A percentile compares a stretch with the other conserved stretches of the same genome.
These are phyloP conservation scores for Fusarium aywerte DNA, from an alignment of 2,329 filamentous ascomycete species.

Conservation along the genomic window DNA sequence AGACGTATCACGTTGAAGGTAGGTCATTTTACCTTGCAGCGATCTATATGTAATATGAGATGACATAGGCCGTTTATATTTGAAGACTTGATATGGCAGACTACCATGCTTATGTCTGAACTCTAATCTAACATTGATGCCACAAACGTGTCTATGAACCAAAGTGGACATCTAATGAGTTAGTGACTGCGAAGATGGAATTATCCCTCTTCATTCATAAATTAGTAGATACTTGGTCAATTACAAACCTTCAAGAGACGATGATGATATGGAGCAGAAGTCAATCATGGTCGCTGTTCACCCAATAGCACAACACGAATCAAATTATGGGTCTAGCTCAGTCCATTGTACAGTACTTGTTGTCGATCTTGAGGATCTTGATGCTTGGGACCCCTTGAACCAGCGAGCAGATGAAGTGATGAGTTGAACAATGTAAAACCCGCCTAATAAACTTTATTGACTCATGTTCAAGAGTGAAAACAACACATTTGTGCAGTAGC, in stretches of 20 bases:
- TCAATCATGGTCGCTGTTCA: background rate
- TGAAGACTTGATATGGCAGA: background rate
- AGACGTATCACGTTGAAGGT: background rate
- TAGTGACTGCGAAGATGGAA: background rate
- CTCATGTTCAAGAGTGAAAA: background rate
- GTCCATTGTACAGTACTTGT: conserved; percentile 9
- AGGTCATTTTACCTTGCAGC: background rate
- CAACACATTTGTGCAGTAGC: background rate
- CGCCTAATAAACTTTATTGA: background rate
- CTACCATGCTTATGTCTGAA: background rate
- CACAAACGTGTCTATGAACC: too few relatives aligned
- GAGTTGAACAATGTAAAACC: background rate
- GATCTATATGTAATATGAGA: background rate
- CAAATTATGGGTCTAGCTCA: conserved; percentile 35
- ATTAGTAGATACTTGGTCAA: too few relatives aligned
- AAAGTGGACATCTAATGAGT: background rate
- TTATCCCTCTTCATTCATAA: background rate
- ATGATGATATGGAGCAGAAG: background rate
- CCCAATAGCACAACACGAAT: conserved; percentile 40
- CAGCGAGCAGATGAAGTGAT: background rate
- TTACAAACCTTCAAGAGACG: background rate
- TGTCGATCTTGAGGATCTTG: conserved; percentile 14
- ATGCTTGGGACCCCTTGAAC: background rate
- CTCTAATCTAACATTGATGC: background rate
- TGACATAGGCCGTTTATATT: background rate